phyloP scores from a whole-genome alignment of 1,284 basidiomycete species.

The Polyporus tsugae region DNA sequence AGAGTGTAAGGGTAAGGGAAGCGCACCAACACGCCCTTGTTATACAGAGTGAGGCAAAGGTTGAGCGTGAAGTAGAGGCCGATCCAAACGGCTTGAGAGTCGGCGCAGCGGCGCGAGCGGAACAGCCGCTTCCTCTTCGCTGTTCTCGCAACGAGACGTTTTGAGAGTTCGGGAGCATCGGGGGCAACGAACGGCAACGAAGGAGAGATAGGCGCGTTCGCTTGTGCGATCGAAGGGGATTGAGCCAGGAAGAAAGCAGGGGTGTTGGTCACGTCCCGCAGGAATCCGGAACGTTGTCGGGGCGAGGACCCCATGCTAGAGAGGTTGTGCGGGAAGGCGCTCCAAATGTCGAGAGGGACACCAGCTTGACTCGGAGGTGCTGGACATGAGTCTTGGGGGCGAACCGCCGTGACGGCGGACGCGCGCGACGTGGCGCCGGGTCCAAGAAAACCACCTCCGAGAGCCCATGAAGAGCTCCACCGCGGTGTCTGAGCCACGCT shows the following conservation, averaged over 20 bases:
- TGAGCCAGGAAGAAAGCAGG: slow-evolving; percentile 22
- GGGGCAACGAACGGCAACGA: slow-evolving; percentile 36
- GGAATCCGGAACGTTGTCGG: slow-evolving; percentile 33
- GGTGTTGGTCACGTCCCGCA: slow-evolving; percentile 23
- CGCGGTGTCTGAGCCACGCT: neutral
- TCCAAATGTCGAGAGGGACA: slow-evolving; percentile 9
- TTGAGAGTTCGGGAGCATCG: slow-evolving; percentile 28
- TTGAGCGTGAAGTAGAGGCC: slow-evolving; percentile 89
- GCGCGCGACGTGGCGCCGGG: neutral
- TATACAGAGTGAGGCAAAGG: slow-evolving; percentile 89
- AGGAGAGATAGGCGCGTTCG: slow-evolving; percentile 28
- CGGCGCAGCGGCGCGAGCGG: slow-evolving; percentile 31
- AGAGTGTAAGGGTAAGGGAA: slow-evolving; percentile 95
- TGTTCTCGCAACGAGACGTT: slow-evolving; percentile 11
- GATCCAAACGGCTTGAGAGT: slow-evolving; percentile 68
- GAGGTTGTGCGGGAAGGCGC: slow-evolving; percentile 19
- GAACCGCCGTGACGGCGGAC: slow-evolving; percentile 3
- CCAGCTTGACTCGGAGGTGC: neutral
- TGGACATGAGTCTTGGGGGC: slow-evolving; percentile 9
- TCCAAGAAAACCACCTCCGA: slow-evolving; percentile 20
- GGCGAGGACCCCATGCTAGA: slow-evolving; percentile 31
- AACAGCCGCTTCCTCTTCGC: slow-evolving; percentile 7
- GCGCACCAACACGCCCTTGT: slow-evolving; percentile 87
- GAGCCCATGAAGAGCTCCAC: slow-evolving; percentile 12
- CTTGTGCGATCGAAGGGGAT: slow-evolving; percentile 26